Percentiles rank a stretch among this genome's conserved stretches.
Evolutionary conservation across 2,329 filamentous ascomycete species (phyloP).

Genomic region (Helicocarpus griseus): DNA sequence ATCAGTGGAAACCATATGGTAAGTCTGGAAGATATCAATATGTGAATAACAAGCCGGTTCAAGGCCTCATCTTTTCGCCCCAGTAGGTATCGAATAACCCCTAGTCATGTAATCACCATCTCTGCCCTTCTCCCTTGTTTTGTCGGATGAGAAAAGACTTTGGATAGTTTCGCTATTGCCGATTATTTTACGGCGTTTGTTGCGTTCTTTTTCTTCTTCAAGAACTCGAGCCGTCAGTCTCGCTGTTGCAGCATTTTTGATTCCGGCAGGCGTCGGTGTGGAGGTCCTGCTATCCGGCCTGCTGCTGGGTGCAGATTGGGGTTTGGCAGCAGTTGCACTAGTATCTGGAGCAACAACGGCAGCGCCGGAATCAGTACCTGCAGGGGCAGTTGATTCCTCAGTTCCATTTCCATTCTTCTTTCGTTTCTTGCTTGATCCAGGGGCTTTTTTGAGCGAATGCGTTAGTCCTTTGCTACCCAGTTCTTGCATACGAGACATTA

Average conservation of each 20-base stretch:
- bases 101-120: conserved; percentile 50
- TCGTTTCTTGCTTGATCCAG: conserved; percentile 52
- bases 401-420: conserved; percentile 55
- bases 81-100: conserved; percentile 44
- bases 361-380: not conserved
- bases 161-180: conserved; percentile 49
- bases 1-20: not conserved
- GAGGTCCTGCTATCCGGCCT: conserved; percentile 19
- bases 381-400: conserved; percentile 26
- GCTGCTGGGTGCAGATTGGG: conserved; percentile 17
- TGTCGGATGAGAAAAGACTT: conserved; percentile 42
- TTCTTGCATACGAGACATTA: conserved; percentile 58
- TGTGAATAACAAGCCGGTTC: not conserved
- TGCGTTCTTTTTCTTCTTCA: conserved; percentile 72
- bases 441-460: conserved; percentile 77
- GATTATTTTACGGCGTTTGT: conserved; percentile 66
- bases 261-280: conserved; percentile 43
- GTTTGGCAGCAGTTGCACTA: conserved; percentile 4
- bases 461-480: conserved; percentile 64
- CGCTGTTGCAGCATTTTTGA: conserved; percentile 83
- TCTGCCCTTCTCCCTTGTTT: conserved; percentile 31
- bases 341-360: not conserved
- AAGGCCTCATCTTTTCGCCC: conserved; percentile 26
- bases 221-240: conserved; percentile 77
- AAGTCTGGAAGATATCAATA: not conserved